Base-by-base conservation (phyloP, 169 alveolate genomes). In the Cryptosporidium ryanae region DNA sequence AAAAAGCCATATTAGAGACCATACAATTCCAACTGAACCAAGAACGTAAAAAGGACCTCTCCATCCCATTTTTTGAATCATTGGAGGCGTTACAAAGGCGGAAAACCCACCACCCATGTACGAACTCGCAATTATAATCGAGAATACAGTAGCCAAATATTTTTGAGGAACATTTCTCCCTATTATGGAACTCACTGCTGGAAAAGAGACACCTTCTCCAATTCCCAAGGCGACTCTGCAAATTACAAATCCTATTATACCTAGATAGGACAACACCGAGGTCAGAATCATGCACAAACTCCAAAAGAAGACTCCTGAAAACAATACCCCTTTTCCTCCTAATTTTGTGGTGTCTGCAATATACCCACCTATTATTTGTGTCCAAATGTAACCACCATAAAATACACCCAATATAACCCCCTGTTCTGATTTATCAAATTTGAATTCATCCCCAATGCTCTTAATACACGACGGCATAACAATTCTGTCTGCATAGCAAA, bases 191-290 rank as follows among this genome's bases (percentile, higher is more conserved):
- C 59, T 76, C 46, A 76, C 48, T 32, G 87, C 87, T 10, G 87
- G 87, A 31, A 76, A 76, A 43, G 87, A 55, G 43, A 76, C 87
- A 38, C 87, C 87, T 46, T 76, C 76, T 32, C 87, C 87, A 27
- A 76, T 65, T 32, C 87, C 87, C 29, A 76, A 65, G 12, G 43
- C 23, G 46, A 76, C 61, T 59, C 87, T 76, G 25, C 61, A 55
- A 2, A 76, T 57, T 25, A 76, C 34, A 34, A 76, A 76, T 31
- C 87, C 87, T 32, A 34, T 25, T 57, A 76, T 59, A 3, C 71
- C 71, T 27, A 76, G 18, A 27, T 61, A 76, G 8, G 68, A 38
- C 17, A 55, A 44, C 5, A 55, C 31, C 3, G 76, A 76, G 27
- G 87, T 76, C 31, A 38, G 46, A 25, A 76, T 44, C 87, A 76